Conservation (phyloP, 163 green algal genomes). For the Chlorella variabilis region DNA sequence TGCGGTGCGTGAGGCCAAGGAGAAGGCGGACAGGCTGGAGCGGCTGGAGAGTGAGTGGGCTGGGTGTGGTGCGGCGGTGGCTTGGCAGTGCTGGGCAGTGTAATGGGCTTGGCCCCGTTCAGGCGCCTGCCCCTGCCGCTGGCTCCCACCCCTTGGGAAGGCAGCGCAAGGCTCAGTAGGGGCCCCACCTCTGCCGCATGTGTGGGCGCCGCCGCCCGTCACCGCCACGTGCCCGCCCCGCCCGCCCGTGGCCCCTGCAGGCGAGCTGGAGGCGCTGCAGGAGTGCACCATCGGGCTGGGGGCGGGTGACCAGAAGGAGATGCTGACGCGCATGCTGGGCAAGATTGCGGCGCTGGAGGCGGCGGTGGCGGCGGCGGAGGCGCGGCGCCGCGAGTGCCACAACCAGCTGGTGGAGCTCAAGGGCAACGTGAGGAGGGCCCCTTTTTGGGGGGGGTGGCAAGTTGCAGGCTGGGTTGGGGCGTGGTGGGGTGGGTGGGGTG, state of each 20-base stretch:
- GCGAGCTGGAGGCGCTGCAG: slow-evolving; percentile 80
- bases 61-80: background rate
- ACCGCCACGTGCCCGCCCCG: background rate
- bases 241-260: slow-evolving; percentile 40
- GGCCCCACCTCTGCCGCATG: background rate
- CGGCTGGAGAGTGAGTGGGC: slow-evolving; percentile 69
- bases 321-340: slow-evolving; percentile 76
- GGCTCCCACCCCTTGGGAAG: too few relatives aligned
- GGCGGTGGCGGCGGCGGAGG: slow-evolving; percentile 70
- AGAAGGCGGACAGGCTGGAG: slow-evolving; percentile 64
- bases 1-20: slow-evolving; percentile 30
- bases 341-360: slow-evolving; percentile 78
- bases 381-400: slow-evolving; percentile 76
- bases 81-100: too few relatives aligned
- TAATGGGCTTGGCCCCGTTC: too few relatives aligned
- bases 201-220: too few relatives aligned
- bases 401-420: slow-evolving; percentile 91
- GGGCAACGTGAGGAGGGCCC: slow-evolving; percentile 84
- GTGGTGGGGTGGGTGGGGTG: too few relatives aligned
- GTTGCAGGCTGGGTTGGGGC: background rate
- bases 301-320: slow-evolving; percentile 70
- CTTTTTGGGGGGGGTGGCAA: background rate
- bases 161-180: too few relatives aligned
- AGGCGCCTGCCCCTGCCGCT: too few relatives aligned
- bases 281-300: slow-evolving; percentile 69